Conservation (phyloP, 2,329 filamentous ascomycete species). For the Claviceps sp. region DNA sequence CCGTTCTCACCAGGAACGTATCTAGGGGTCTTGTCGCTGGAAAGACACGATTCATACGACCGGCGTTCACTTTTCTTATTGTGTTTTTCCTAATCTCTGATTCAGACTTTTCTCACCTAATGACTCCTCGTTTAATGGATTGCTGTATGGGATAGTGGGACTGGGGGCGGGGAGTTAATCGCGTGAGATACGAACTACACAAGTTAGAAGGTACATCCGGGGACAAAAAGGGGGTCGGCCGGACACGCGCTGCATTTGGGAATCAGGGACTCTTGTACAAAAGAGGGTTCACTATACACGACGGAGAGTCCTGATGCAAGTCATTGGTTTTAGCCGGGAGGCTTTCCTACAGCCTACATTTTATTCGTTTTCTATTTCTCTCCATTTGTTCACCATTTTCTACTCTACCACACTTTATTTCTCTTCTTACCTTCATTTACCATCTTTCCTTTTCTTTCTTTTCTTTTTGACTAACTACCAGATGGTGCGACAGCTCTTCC, state of each 20-base stretch:
- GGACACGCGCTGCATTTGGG: background rate
- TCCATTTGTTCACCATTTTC: background rate
- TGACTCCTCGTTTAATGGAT: background rate
- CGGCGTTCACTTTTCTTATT: no score
- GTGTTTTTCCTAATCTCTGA: no score
- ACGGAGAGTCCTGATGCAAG: background rate
- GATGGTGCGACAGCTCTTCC: no score
- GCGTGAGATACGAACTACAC: background rate
- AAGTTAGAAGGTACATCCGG: background rate
- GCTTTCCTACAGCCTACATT: background rate
- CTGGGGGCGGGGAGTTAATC: background rate
- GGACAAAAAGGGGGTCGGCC: background rate
- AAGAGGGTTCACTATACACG: background rate
- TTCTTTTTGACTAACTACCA: no score
- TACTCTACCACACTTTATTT: background rate
- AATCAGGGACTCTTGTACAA: background rate
- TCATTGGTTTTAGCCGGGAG: background rate
- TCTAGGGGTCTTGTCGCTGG: no score
- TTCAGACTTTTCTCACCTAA: background rate
- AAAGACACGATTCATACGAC: background rate
- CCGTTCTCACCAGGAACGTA: no score
- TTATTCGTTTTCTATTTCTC: background rate
- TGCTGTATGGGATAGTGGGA: background rate
- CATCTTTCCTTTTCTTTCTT: background rate
- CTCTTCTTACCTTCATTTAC: background rate